Percentiles rank a stretch among this genome's conserved stretches.
These are phyloP conservation scores for Tylopilus sp. DNA, from an alignment of 768 basidiomycete genomes.

Conservation along the genomic window DNA sequence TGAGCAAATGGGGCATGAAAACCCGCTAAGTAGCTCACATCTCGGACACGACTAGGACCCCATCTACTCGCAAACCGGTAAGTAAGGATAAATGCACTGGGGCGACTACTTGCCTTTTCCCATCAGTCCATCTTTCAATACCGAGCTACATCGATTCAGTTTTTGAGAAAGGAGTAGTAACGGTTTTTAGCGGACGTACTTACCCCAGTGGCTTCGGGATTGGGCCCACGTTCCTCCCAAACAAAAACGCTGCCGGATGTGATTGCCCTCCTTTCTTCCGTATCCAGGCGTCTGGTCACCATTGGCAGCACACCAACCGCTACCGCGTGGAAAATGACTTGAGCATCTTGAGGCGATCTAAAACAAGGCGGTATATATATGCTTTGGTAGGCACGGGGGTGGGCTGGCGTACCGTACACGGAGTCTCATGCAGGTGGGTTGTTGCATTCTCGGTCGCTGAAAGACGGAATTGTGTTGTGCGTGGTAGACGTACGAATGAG, in stretches of 20 bases:
- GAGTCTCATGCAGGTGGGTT: slow-evolving; percentile 62
- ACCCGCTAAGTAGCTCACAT: slow-evolving; percentile 43
- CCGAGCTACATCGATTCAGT: slow-evolving; percentile 48
- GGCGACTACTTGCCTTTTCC: slow-evolving; percentile 37
- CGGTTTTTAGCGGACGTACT: slow-evolving; percentile 22
- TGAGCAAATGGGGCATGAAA: slow-evolving; percentile 2
- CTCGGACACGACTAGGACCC: slow-evolving; percentile 76
- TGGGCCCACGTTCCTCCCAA: slow-evolving; percentile 78
- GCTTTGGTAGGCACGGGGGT: background rate
- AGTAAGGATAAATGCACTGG: background rate
- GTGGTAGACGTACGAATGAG: slow-evolving; percentile 21
- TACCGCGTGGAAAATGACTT: slow-evolving; percentile 74
- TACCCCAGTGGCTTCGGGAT: slow-evolving; percentile 64
- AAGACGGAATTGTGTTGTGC: slow-evolving; percentile 7
- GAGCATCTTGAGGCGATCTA: slow-evolving; percentile 62
- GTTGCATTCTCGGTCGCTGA: slow-evolving; percentile 46
- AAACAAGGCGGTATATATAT: background rate
- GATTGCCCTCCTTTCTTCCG: slow-evolving; percentile 69
- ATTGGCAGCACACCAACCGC: slow-evolving; percentile 54
- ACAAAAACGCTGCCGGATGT: slow-evolving; percentile 73
- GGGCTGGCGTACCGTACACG: slow-evolving; percentile 41
- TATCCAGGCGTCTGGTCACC: slow-evolving; percentile 68
- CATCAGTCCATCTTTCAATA: slow-evolving; percentile 82
- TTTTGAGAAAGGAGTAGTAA: slow-evolving; percentile 7
- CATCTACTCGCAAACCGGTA: slow-evolving; percentile 39